Evolutionary conservation across 148 eudicot species (phyloP).

Genomic region (Dianthus caryophyllus): DNA sequence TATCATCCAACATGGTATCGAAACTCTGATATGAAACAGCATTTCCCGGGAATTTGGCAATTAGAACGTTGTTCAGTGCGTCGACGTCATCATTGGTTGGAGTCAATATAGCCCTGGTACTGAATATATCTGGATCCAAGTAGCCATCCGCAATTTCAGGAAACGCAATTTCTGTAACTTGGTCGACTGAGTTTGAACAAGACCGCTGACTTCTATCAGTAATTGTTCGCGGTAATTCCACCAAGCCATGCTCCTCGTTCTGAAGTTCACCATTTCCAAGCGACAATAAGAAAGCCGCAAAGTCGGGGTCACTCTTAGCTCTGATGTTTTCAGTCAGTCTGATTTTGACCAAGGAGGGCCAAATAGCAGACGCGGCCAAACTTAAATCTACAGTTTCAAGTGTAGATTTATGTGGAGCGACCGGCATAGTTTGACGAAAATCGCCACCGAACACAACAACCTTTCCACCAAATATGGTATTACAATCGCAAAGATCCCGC

Average conservation of each 20-base stretch:
- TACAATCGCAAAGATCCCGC: too few species aligned
- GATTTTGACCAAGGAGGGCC: not conserved
- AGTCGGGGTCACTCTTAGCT: not conserved
- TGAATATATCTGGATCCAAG: not conserved
- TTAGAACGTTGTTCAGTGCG: not conserved
- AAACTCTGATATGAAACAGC: not conserved
- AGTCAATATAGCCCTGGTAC: not conserved
- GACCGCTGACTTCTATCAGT: too few species aligned
- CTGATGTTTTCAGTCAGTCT: constrained; percentile 4
- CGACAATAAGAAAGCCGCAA: not conserved
- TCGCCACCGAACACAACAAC: too few species aligned
- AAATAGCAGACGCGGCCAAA: not conserved
- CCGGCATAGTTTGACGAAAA: not conserved
- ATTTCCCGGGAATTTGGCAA: not conserved
- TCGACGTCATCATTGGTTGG: constrained; percentile 15
- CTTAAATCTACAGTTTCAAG: not conserved
- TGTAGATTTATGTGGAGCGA: not conserved
- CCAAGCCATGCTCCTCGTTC: not conserved
- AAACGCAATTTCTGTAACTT: not conserved
- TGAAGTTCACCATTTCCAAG: constrained; percentile 6
- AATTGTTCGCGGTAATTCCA: not conserved
- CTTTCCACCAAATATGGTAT: too few species aligned
- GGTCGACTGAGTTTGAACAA: too few species aligned
- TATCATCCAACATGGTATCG: not conserved
- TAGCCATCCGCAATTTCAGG: not conserved